These are phyloP conservation scores for Ceratocystis diversiconidia DNA, from an alignment of 2,329 filamentous ascomycete genomes.

Conservation along the genomic window DNA sequence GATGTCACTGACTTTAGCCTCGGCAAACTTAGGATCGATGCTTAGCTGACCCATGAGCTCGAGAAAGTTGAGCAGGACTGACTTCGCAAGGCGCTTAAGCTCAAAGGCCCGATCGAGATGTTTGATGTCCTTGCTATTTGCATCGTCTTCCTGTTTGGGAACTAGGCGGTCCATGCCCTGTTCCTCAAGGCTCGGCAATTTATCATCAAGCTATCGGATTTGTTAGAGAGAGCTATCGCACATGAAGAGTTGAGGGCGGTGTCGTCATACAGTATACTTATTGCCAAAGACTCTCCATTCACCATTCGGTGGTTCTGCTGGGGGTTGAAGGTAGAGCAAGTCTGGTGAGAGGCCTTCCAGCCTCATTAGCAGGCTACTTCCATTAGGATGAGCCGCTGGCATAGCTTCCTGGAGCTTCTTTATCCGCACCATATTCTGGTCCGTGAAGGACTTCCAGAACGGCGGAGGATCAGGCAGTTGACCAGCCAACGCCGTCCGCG, in stretches of 20 bases:
- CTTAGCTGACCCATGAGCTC: constrained; percentile 63
- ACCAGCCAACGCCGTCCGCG: constrained; percentile 37
- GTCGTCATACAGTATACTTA: constrained; percentile 37
- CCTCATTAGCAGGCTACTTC: neutral
- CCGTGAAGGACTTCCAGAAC: constrained; percentile 80
- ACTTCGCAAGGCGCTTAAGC: constrained; percentile 68
- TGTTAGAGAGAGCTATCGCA: neutral
- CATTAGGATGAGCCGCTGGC: neutral
- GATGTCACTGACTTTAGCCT: constrained; percentile 62
- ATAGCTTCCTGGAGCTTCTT: constrained; percentile 29
- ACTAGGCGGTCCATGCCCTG: constrained; percentile 55
- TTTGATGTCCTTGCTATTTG: constrained; percentile 34
- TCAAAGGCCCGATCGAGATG: constrained; percentile 51
- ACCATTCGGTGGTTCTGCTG: constrained; percentile 55
- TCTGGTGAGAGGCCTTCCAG: constrained; percentile 46
- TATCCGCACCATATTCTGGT: constrained; percentile 51
- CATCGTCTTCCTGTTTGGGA: constrained; percentile 27
- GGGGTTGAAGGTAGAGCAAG: constrained; percentile 66
- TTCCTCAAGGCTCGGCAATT: constrained; percentile 52
- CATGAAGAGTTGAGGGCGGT: constrained; percentile 14
- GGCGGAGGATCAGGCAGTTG: constrained; percentile 76
- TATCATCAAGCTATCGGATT: constrained; percentile 37
- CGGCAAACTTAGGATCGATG: constrained; percentile 48
- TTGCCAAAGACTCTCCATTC: constrained; percentile 63
- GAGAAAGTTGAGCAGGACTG: constrained; percentile 74